Evolutionary conservation across 2,329 filamentous ascomycete genomes (phyloP), one percentile per base, ranked within the genome.

Genomic region (Alternaria solani): DNA sequence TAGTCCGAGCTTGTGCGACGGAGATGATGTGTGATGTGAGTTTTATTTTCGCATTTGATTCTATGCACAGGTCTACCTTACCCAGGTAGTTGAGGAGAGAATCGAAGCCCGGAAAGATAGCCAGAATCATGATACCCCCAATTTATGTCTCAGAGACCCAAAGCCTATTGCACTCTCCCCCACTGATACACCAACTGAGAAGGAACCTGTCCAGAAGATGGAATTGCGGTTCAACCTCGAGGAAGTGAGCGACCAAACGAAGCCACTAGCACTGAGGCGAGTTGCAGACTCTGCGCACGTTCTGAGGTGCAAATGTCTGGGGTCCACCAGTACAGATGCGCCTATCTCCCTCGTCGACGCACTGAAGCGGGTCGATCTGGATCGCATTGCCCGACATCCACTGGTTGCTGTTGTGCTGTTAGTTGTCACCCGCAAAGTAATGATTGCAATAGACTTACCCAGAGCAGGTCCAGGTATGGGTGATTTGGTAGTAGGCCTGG

Each of bases 391-490:
- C 52, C 5, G 69, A 70, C 25, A 66, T 55, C 71, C 71, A 73
- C 11, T 65, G 63, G 16, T 47, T 52, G n/a, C 66, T 69, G 16
- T 41, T 8, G 12, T 32, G 12, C 4, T 51, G 12, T 63, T 32
- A 64, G 51, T 20, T 8, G 16, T 30, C n/a, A 16, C 7, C n/a
- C 20, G 16, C 18, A 23, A 41, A 20, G 4, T 4, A 11, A 34
- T 9, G 34, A 41, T 25, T 11, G 7, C 25, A 23, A 7, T n/a
- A 23, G 18, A 69, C 72, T 56, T 57, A 77, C 74, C 66, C 67
- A 32, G 70, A 58, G 54, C 74, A 77, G 20, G 41, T 48, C 73
- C 73, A 77, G 7, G 59, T 61, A 59, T 77, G 74, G 1, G 64
- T 66, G 36, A 77, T 62, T 42, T 71, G 69, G 51, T 71, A 75